Conservation (phyloP, 768 basidiomycete genomes). For the Lactarius vividus region DNA sequence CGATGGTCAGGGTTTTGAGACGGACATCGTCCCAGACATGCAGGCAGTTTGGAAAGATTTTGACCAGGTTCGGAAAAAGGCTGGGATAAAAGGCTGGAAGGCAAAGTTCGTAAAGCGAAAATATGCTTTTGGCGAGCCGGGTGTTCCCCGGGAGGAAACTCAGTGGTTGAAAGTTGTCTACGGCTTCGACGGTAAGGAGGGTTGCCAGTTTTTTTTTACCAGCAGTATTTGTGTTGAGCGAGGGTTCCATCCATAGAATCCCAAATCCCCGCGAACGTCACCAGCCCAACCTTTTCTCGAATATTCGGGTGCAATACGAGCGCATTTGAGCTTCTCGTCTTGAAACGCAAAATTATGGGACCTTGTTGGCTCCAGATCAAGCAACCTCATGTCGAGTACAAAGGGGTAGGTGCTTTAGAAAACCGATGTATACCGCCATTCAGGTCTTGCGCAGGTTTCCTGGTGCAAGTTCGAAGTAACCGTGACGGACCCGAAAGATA, state of each 20-base stretch:
- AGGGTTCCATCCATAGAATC: slow-evolving; percentile 48
- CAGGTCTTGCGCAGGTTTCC: slow-evolving; percentile 58
- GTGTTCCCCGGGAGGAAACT: slow-evolving; percentile 73
- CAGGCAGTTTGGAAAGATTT: slow-evolving; percentile 82
- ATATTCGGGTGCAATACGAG: slow-evolving; percentile 91
- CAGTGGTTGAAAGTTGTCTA: slow-evolving; percentile 96
- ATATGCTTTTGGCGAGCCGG: slow-evolving; percentile 88
- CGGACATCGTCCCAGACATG: slow-evolving; percentile 67
- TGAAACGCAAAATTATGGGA: slow-evolving; percentile 98
- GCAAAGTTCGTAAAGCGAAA: slow-evolving; percentile 84
- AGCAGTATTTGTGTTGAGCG: neutral
- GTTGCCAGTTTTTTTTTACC: neutral
- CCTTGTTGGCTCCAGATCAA: slow-evolving; percentile 95
- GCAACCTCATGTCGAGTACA: slow-evolving; percentile 67
- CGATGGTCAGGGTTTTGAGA: slow-evolving; percentile 58
- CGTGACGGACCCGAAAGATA: slow-evolving; percentile 80
- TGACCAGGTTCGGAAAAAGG: slow-evolving; percentile 67
- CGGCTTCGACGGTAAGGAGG: slow-evolving; percentile 66
- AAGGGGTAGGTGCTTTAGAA: slow-evolving; percentile 57
- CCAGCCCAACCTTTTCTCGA: slow-evolving; percentile 79
- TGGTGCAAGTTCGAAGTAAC: slow-evolving; percentile 96
- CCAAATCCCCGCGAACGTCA: slow-evolving; percentile 65
- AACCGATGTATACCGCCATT: neutral
- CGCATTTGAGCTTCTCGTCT: slow-evolving; percentile 88
- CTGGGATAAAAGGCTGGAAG: slow-evolving; percentile 69